These are phyloP conservation scores for Rheum nobile DNA, from an alignment of 148 eudicot species.

Conservation along the genomic window DNA sequence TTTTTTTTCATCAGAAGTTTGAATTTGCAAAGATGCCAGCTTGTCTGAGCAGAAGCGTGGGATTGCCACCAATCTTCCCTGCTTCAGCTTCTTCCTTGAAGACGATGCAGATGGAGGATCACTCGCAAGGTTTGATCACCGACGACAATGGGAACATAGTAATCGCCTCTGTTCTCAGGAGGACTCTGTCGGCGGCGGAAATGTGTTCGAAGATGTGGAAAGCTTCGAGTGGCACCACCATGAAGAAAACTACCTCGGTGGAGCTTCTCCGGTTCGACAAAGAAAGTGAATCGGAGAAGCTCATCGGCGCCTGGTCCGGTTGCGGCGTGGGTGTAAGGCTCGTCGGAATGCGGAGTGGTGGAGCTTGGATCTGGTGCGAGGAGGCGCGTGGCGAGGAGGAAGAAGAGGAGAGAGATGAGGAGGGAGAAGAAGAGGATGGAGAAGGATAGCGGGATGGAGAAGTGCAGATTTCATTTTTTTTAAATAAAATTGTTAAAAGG, in stretches of 20 bases:
- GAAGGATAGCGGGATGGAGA: too few species aligned
- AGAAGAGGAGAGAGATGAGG: too few species aligned
- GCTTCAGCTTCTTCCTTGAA: background rate
- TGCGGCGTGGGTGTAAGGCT: too few species aligned
- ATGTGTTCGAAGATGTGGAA: background rate
- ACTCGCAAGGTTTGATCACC: background rate
- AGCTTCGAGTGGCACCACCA: background rate
- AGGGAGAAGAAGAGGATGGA: too few species aligned
- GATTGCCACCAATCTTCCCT: background rate
- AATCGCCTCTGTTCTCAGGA: background rate
- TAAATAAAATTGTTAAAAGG: too few species aligned
- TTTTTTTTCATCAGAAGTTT: too few species aligned
- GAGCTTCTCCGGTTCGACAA: constrained; percentile 2
- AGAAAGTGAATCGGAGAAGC: too few species aligned
- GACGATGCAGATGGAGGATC: background rate
- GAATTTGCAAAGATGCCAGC: constrained; percentile 4
- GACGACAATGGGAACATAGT: background rate
- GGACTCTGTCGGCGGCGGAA: constrained; percentile 5
- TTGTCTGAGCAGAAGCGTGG: background rate
- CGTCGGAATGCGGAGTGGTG: too few species aligned
- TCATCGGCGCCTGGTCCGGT: too few species aligned
- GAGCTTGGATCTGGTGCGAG: too few species aligned
- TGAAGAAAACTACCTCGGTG: background rate
- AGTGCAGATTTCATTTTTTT: too few species aligned
- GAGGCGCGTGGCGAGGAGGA: too few species aligned